Conservation (phyloP, 371 early-diverging fungal genomes). For the Circinella minor region DNA sequence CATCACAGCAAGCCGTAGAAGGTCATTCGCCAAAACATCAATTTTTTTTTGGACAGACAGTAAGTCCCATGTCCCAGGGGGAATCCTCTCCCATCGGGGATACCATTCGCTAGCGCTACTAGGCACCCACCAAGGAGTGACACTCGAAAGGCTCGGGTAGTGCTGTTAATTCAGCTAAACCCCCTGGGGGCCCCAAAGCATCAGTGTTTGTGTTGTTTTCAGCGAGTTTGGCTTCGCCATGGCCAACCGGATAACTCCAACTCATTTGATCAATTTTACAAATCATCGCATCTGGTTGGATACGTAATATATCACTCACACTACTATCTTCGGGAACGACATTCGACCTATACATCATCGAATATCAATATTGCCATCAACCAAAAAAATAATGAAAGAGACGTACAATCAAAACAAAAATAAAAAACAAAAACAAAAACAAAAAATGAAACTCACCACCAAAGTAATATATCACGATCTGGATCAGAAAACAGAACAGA, state of each 20-base stretch:
- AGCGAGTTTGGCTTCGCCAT: slow-evolving; percentile 27
- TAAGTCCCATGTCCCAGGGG: too few species aligned
- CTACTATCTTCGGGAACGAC: slow-evolving; percentile 16
- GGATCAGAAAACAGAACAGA: slow-evolving; percentile 20
- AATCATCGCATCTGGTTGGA: slow-evolving; percentile 26
- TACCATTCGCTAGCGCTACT: too few species aligned
- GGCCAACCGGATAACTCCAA: slow-evolving; percentile 23
- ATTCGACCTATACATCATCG: slow-evolving; percentile 19
- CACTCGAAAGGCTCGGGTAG: too few species aligned
- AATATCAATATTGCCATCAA: slow-evolving; percentile 14
- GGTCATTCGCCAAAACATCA: slow-evolving; percentile 18
- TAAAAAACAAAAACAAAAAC: slow-evolving; percentile 12
- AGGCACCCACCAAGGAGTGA: too few species aligned
- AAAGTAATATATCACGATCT: slow-evolving; percentile 14
- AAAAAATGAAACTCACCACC: slow-evolving; percentile 21
- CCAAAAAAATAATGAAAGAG: slow-evolving; percentile 1
- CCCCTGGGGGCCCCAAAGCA: too few species aligned
- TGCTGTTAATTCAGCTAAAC: too few species aligned
- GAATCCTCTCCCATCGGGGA: too few species aligned
- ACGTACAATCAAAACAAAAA: neutral
- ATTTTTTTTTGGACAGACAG: too few species aligned
- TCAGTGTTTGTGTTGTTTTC: slow-evolving; percentile 22
- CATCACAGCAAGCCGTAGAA: slow-evolving; percentile 20
- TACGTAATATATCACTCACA: slow-evolving; percentile 10
- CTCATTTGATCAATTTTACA: slow-evolving; percentile 27